phyloP scores from a whole-genome alignment of 208 protist genomes.

The Leishmania gerbilli region DNA sequence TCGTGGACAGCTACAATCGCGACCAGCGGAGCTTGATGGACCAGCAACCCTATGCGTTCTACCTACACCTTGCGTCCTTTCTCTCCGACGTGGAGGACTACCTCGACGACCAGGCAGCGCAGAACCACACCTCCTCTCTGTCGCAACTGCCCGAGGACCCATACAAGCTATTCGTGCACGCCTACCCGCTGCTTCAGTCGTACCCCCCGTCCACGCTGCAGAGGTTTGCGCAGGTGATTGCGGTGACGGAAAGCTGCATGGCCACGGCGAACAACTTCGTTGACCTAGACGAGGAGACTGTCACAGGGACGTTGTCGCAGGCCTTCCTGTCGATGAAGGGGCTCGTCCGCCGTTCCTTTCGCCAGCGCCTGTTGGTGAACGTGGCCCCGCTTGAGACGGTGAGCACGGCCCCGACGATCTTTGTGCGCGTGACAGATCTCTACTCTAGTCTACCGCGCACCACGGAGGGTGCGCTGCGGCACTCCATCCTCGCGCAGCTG shows the following conservation, averaged over 20 bases:
- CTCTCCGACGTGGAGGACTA: slow-evolving; percentile 76
- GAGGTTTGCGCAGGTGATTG: slow-evolving; percentile 67
- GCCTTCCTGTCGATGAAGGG: slow-evolving; percentile 85
- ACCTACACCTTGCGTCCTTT: slow-evolving; percentile 80
- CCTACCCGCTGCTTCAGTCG: slow-evolving; percentile 59
- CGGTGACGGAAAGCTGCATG: slow-evolving; percentile 88
- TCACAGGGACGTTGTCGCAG: slow-evolving; percentile 61
- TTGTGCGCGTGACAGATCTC: slow-evolving; percentile 75
- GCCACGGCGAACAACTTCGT: slow-evolving; percentile 85
- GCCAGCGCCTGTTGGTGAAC: slow-evolving; percentile 69
- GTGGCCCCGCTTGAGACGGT: slow-evolving; percentile 66
- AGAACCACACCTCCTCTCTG: slow-evolving; percentile 24
- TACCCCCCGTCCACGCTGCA: slow-evolving; percentile 39
- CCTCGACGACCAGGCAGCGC: slow-evolving; percentile 23
- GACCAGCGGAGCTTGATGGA: slow-evolving; percentile 48
- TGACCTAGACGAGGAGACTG: slow-evolving; percentile 77
- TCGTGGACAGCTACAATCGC: slow-evolving; percentile 48
- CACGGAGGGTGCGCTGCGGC: slow-evolving; percentile 71
- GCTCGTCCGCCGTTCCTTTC: slow-evolving; percentile 81
- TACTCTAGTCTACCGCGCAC: slow-evolving; percentile 78
- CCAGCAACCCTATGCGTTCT: slow-evolving; percentile 68
- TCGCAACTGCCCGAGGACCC: slow-evolving; percentile 30
- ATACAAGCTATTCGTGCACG: slow-evolving; percentile 35
- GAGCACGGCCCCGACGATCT: slow-evolving; percentile 45
- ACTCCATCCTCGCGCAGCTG: slow-evolving; percentile 84